Evolutionary conservation across 2,329 filamentous ascomycete species (phyloP).

Genomic region (Beauveria caledonica): DNA sequence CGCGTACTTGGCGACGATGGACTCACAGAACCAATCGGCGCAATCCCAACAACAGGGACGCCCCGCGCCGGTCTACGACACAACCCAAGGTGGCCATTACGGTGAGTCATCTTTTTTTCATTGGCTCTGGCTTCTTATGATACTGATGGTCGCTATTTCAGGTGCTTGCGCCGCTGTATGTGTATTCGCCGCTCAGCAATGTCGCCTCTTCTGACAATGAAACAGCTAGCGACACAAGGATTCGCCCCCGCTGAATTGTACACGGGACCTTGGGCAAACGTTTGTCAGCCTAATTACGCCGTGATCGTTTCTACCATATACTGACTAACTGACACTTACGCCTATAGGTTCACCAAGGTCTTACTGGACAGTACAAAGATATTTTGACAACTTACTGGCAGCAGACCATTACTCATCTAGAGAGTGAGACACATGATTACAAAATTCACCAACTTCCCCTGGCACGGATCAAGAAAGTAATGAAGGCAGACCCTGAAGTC

Average conservation of each 20-base stretch:
- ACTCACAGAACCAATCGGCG: slow-evolving; percentile 36
- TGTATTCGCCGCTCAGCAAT: slow-evolving; percentile 13
- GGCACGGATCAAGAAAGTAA: slow-evolving; percentile 99
- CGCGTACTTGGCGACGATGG: slow-evolving; percentile 22
- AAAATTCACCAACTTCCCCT: slow-evolving; percentile 95
- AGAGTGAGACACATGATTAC: slow-evolving; percentile 94
- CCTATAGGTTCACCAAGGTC: slow-evolving; percentile 80
- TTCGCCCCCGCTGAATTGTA: slow-evolving; percentile 91
- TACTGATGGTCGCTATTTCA: slow-evolving; percentile 23
- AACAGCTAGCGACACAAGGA: slow-evolving; percentile 73
- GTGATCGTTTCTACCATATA: background rate
- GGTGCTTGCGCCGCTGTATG: slow-evolving; percentile 40
- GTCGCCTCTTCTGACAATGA: slow-evolving; percentile 20
- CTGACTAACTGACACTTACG: background rate
- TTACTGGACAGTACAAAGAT: slow-evolving; percentile 88
- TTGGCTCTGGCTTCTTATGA: background rate
- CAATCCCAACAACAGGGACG: slow-evolving; percentile 52
- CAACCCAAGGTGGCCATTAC: slow-evolving; percentile 67
- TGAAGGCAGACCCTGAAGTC: slow-evolving; percentile 98
- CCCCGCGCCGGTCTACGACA: slow-evolving; percentile 62
- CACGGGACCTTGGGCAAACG: slow-evolving; percentile 91
- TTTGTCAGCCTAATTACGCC: slow-evolving; percentile 33
- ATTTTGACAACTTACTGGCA: slow-evolving; percentile 99
- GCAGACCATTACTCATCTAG: slow-evolving; percentile 91
- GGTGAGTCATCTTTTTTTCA: slow-evolving; percentile 42